Conservation (phyloP, 2,329 filamentous ascomycete species). For the Didymella pomorum region DNA sequence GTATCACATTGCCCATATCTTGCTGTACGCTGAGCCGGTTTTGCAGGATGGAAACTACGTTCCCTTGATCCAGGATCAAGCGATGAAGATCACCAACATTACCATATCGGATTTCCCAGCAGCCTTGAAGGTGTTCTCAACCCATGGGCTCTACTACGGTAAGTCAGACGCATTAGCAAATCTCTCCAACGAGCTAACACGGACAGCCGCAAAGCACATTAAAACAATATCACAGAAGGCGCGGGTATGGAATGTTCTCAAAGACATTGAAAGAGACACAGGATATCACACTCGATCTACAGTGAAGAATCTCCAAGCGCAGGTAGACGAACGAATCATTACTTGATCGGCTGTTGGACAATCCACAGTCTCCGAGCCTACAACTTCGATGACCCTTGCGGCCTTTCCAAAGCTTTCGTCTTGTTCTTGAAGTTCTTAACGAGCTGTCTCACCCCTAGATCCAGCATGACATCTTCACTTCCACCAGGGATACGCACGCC, state of each 20-base stretch:
- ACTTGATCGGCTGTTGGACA: background rate
- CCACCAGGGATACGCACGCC: conserved; percentile 70
- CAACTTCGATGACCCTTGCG: conserved; percentile 55
- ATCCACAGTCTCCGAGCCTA: background rate
- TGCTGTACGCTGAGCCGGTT: conserved; percentile 44
- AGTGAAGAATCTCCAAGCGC: conserved; percentile 39
- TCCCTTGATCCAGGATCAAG: conserved; percentile 42
- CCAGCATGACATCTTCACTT: conserved; percentile 76
- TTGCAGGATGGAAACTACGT: conserved; percentile 38
- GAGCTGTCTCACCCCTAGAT: conserved; percentile 73
- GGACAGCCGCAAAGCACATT: conserved; percentile 47
- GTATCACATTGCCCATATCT: conserved; percentile 44
- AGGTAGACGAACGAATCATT: conserved; percentile 29
- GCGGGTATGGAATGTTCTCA: conserved; percentile 43
- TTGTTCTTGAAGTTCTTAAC: conserved; percentile 72
- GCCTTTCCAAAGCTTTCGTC: conserved; percentile 61
- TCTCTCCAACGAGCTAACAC: background rate
- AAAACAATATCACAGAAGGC: conserved; percentile 44
- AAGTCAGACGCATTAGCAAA: conserved; percentile 3
- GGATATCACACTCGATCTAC: conserved; percentile 42
- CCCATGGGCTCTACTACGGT: conserved; percentile 46
- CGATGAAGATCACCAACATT: conserved; percentile 41
- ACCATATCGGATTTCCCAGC: conserved; percentile 46
- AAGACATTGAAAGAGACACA: conserved; percentile 43
- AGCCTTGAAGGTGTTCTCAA: conserved; percentile 42